Base-by-base conservation (phyloP, 192 early-diverging fungal species). In the Borealophlyctis nickersoniae region DNA sequence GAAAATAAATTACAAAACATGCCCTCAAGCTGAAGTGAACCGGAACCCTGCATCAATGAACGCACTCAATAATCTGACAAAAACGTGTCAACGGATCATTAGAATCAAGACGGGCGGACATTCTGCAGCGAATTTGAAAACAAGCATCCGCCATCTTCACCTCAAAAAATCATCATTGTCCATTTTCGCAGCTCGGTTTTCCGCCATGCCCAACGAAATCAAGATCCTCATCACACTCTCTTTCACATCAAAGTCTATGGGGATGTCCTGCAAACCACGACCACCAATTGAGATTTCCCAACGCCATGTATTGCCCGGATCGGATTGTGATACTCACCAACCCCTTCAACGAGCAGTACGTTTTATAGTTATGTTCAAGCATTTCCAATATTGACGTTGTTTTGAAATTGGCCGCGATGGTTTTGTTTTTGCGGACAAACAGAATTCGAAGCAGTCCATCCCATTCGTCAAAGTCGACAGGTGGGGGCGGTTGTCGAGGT, bases 341-440 rank as follows among this genome's bases (percentile, higher is more conserved):
- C n/a, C 89, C 89, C 52, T 88, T 85, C 23, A 92, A 67, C 4
- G 95, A 87, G 62, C 90, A 92, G 67, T 74, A 90, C 0, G 96
- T 98, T 72, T 93, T 93, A 83, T 96, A 97, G 76, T 98, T 98
- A 59, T 91, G 88, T 65, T 96, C 93, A 27, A 97, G 76, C 86
- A 97, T 91, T 62, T 91, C 87, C 77, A 96, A 73, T 3, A 95
- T 87, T 3, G 89, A 79, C 16, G 84, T 81, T 16, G 88, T 88
- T 73, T 96, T 98, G 75, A 99, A 96, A 65, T 85, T 96, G 3
- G 92, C 89, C 2, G 87, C 73, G 33, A 95, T 71, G 0, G 92
- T 96, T 81, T 94, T 98, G 82, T 99, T 91, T 73, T 95, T 96
- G 67, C 96, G 81, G 14, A 83, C 86, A 77, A 99, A 99, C 30